These are phyloP conservation scores for Gaeumannomyces tritici DNA, from an alignment of 2,329 filamentous ascomycete species.

Conservation along the genomic window DNA sequence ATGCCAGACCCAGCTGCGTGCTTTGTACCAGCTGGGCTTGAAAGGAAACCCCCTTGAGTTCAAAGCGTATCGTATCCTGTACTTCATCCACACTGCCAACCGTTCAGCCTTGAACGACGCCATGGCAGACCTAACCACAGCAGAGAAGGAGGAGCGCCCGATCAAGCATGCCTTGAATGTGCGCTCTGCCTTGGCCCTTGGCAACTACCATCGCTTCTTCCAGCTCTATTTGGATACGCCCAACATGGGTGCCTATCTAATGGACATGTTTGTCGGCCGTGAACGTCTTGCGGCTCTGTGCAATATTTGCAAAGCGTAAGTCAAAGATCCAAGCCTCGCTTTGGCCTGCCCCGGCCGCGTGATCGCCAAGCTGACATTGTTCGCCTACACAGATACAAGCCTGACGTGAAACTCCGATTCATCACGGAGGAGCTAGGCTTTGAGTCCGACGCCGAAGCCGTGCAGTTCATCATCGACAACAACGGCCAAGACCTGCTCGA, in stretches of 20 bases:
- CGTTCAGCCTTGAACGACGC: conserved; percentile 96
- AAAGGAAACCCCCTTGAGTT: conserved; percentile 91
- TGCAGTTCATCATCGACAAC: conserved; percentile 80
- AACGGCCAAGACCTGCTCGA: conserved; percentile 67
- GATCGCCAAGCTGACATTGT: conserved; percentile 34
- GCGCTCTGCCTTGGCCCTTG: conserved; percentile 81
- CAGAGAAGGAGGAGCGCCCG: conserved; percentile 79
- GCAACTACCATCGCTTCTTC: conserved; percentile 98
- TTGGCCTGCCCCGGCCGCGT: not conserved
- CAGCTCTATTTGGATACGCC: conserved; percentile 88
- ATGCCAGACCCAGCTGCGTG: conserved; percentile 95
- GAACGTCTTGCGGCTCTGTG: conserved; percentile 86
- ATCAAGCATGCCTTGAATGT: conserved; percentile 90
- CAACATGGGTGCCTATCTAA: conserved; percentile 95
- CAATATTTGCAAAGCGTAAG: conserved; percentile 92
- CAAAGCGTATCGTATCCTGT: conserved; percentile 98
- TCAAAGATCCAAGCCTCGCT: conserved; percentile 14
- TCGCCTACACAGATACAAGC: conserved; percentile 64
- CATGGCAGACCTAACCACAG: conserved; percentile 94
- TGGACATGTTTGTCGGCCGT: conserved; percentile 97
- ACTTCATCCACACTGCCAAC: conserved; percentile 98
- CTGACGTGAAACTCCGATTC: conserved; percentile 79
- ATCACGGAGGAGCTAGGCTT: conserved; percentile 95
- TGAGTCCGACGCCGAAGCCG: conserved; percentile 82
- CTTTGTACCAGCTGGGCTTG: conserved; percentile 77